Evolutionary conservation across 768 basidiomycete genomes (phyloP).

Genomic region (Clitopilus passeckerianus): DNA sequence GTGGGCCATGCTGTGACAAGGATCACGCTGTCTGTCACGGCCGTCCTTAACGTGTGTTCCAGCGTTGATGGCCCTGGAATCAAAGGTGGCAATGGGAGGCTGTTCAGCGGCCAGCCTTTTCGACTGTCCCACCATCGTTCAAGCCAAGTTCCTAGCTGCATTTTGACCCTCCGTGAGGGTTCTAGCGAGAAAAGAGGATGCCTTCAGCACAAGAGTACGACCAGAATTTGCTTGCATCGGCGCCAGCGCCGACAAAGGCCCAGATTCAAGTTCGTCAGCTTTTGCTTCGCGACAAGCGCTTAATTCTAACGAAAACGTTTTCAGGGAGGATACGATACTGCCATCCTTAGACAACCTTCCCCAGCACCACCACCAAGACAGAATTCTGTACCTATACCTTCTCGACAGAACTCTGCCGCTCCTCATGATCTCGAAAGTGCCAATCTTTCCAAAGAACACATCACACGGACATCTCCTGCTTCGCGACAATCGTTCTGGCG

Average conservation of each 20-base stretch:
- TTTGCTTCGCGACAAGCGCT: background rate
- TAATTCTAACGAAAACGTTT: background rate
- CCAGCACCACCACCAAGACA: background rate
- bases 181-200: conserved; percentile 10
- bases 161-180: conserved; percentile 13
- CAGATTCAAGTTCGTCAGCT: conserved; percentile 27
- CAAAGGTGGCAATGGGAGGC: conserved; percentile 7
- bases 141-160: background rate
- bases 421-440: conserved; percentile 13
- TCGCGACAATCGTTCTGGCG: conserved; percentile 43
- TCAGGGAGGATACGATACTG: background rate
- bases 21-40: background rate
- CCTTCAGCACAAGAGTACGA: conserved; percentile 24
- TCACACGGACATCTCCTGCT: conserved; percentile 6
- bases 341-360: background rate
- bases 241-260: conserved; percentile 31
- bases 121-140: background rate
- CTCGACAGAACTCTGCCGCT: background rate
- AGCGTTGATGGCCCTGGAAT: conserved; percentile 3
- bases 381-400: background rate
- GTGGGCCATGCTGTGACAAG: background rate
- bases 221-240: conserved; percentile 27
- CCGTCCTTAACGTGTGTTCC: background rate
- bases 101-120: conserved; percentile 10
- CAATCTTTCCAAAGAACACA: conserved; percentile 15